These are phyloP conservation scores for Cenococcum geophilum DNA, from an alignment of 495 filamentous ascomycete species.

Conservation along the genomic window DNA sequence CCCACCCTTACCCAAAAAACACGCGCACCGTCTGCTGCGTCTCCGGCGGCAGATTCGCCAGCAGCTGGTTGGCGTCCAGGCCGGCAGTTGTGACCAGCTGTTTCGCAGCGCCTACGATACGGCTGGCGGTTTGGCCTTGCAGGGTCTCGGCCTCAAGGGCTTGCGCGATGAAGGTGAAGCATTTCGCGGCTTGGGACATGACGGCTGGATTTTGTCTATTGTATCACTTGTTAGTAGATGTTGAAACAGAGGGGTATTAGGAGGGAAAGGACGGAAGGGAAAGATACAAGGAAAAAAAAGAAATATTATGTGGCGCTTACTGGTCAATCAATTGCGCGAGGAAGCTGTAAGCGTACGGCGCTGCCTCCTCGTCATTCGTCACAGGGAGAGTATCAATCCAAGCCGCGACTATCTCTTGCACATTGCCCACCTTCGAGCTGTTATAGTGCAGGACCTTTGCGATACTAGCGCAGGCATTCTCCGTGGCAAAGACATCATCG, in stretches of 20 bases:
- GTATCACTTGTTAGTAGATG: conserved; percentile 10
- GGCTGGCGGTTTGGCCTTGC: conserved; percentile 68
- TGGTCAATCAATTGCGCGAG: conserved; percentile 85
- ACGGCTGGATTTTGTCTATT: conserved; percentile 82
- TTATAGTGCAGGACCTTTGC: conserved; percentile 95
- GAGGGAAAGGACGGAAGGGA: not conserved
- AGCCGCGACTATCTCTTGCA: conserved; percentile 62
- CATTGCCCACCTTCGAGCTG: conserved; percentile 60
- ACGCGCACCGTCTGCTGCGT: too few relatives aligned
- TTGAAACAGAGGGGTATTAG: not conserved
- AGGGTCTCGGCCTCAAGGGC: conserved; percentile 88
- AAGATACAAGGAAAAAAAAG: too few relatives aligned
- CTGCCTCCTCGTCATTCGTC: conserved; percentile 92
- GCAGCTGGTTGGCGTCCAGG: conserved; percentile 61
- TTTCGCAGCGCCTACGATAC: conserved; percentile 69
- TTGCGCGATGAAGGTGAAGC: conserved; percentile 76
- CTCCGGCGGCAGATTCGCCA: too few relatives aligned
- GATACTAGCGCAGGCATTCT: conserved; percentile 95
- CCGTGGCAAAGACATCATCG: conserved; percentile 93
- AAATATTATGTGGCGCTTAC: conserved; percentile 65
- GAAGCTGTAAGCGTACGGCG: conserved; percentile 92
- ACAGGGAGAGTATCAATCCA: conserved; percentile 92
- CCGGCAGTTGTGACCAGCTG: conserved; percentile 61
- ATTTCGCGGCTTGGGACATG: conserved; percentile 60
- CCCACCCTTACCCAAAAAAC: too few relatives aligned